Base-by-base conservation (phyloP, 2,329 filamentous ascomycete genomes). In the Spiromastix sp. region DNA sequence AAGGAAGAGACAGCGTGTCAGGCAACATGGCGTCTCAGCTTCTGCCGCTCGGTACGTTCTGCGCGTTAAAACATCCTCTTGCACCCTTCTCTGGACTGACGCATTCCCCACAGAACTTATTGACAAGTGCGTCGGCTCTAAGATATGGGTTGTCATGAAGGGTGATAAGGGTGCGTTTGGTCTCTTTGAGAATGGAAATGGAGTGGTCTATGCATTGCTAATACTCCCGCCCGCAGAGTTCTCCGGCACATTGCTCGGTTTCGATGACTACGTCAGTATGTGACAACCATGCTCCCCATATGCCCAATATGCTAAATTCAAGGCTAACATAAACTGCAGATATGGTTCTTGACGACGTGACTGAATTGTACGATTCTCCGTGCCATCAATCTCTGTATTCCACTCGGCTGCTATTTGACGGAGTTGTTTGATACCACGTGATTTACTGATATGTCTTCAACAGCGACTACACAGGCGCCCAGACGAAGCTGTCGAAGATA, bases 71-170 rank as follows among this genome's bases (percentile, higher is more conserved):
- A 40, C 42, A 17, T 27, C 19, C n/a, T n/a, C n/a, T n/a, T 39
- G 38, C 18, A 31, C 30, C 20, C 21, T 39, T 26, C n/a, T 16
- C 33, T 25, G 26, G 20, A 19, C 27, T 36, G 30, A 36, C 9
- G 5, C 2, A 5, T 36, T 5, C 16, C 13, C 16, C 20, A 13
- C 12, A 94, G 91, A 98, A 65, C 77, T 98, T 57, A 96, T 98
- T 61, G 91, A 98, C 70, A 95, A 95, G 65, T 98, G 91, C 59
- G 87, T 98, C 47, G 91, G 91, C 42, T 96, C 87, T 36, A 82
- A 81, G 52, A 96, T 98, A 61, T 95, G 89, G 87, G 87, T 98
- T 44, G 78, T 98, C 52, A 98, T 98, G 91, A 98, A 98, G 66
- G 85, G 87, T 47, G 91, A 96, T 58, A 96, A 95, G 70, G 91